Base-by-base conservation (phyloP, 2,329 filamentous ascomycete species). In the Xylariaceae sp. region DNA sequence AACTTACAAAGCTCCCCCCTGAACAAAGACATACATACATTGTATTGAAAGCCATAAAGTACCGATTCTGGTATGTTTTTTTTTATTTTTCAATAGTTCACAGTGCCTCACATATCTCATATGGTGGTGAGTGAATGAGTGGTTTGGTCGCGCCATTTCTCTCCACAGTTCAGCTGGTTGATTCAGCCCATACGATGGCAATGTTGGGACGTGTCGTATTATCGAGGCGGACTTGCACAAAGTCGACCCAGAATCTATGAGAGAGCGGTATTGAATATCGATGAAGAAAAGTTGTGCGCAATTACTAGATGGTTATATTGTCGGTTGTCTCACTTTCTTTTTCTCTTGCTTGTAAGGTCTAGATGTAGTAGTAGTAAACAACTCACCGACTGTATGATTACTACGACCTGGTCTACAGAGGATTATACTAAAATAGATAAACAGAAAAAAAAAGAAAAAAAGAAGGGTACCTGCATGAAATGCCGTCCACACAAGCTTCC, bases 81-180 rank as follows among this genome's bases (percentile, higher is more conserved):
- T 30, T 30, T 30, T 30, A 30, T 30, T 30, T 30, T 30, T 30
- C 23, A 30, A 30, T 42, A 42, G 9, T 13, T 42, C 37, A 42
- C 13, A 42, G 13, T 42, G 37, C 37, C 9, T 42, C 37, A 3
- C 37, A 42, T 6, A 13, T 42, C 37, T 42, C 37, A 42, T 42
- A 9, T 13, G 3, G 0, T 42, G 13, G 9, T 9, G 9, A 42
- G 13, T 42, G 37, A 44, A 44, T 44, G 42, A 11, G 2, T 45
- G 13, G 13, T 56, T 47, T 56, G 54, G 37, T 50, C 59, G 59
- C 52, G 54, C 55, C 42, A 62, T 57, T 57, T 50, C 62, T 57
- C 48, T 44, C 54, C 52, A 56, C 57, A 49, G 52, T 55, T 63
- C 62, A 63, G 62, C 62, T 62, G 55, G 39, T n/a, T 17, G 56